Evolutionary conservation across 2,329 filamentous ascomycete species (phyloP).

Genomic region (Aspergillus fumigatus): DNA sequence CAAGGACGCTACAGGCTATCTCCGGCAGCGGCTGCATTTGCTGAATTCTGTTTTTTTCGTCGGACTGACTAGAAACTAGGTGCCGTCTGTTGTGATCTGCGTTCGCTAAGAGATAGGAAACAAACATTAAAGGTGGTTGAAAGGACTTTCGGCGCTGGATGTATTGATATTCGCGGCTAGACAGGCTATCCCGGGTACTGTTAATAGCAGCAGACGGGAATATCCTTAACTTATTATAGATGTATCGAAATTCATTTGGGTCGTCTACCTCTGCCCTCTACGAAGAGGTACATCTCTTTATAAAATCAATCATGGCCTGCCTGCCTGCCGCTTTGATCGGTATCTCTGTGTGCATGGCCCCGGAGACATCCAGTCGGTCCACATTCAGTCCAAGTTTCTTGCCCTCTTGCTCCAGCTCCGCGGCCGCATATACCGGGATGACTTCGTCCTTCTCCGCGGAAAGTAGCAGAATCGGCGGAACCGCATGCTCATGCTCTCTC

Average conservation of each 20-base stretch:
- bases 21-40: too few species aligned
- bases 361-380: conserved; percentile 36
- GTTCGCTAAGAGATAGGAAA: too few species aligned
- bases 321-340: conserved; percentile 42
- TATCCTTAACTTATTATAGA: too few species aligned
- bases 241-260: background rate
- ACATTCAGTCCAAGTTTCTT: conserved; percentile 31
- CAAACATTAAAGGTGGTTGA: too few species aligned
- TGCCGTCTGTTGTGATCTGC: too few species aligned
- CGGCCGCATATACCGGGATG: conserved; percentile 36
- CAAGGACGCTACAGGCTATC: too few species aligned
- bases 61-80: too few species aligned
- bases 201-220: too few species aligned
- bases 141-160: too few species aligned
- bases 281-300: conserved; percentile 2
- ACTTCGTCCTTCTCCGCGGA: conserved; percentile 43
- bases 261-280: background rate
- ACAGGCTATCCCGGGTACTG: too few species aligned
- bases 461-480: conserved; percentile 36
- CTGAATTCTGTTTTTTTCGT: too few species aligned
- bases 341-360: conserved; percentile 49
- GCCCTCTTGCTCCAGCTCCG: conserved; percentile 32
- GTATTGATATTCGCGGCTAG: too few species aligned
- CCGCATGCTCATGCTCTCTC: background rate
- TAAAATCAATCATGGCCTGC: conserved; percentile 32